Percentiles rank a stretch among this genome's conserved stretches.
Conservation (phyloP, 345 rosid genomes). For the Eucalyptus regnans region DNA sequence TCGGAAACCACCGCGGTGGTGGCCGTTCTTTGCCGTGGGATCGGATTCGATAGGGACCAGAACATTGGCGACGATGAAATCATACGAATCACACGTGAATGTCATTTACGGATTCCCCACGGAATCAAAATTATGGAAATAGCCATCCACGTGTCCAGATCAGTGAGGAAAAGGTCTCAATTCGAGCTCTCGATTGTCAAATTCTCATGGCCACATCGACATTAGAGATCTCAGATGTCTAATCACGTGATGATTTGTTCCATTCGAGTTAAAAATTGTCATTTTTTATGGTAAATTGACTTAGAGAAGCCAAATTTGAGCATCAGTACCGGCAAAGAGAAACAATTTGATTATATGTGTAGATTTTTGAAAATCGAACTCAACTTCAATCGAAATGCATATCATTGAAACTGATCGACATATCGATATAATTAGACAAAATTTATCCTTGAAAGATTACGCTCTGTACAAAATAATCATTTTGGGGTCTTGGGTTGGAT, state of each 20-base stretch:
- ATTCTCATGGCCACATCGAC: neutral
- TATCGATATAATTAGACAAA: neutral
- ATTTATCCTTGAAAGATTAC: neutral
- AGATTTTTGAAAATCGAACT: neutral
- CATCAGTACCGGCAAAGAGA: rapidly evolving
- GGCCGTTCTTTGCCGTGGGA: neutral
- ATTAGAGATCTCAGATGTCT: neutral
- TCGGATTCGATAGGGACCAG: neutral
- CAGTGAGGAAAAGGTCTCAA: neutral
- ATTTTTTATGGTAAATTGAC: neutral
- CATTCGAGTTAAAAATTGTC: neutral
- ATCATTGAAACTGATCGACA: too few relatives aligned
- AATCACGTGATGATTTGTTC: neutral
- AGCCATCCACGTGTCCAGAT: neutral
- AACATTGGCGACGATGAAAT: neutral
- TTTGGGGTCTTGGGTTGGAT: neutral
- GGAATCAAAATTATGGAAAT: neutral
- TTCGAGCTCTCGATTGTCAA: neutral
- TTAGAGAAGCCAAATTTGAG: neutral
- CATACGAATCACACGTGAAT: neutral
- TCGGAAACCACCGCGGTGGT: neutral
- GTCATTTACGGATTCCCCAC: neutral
- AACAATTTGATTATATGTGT: rapidly evolving
- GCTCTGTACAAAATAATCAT: neutral
- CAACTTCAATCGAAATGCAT: neutral